Evolutionary conservation across 78 protist genomes (phyloP).

Genomic region (Speleostelium caveatum): DNA sequence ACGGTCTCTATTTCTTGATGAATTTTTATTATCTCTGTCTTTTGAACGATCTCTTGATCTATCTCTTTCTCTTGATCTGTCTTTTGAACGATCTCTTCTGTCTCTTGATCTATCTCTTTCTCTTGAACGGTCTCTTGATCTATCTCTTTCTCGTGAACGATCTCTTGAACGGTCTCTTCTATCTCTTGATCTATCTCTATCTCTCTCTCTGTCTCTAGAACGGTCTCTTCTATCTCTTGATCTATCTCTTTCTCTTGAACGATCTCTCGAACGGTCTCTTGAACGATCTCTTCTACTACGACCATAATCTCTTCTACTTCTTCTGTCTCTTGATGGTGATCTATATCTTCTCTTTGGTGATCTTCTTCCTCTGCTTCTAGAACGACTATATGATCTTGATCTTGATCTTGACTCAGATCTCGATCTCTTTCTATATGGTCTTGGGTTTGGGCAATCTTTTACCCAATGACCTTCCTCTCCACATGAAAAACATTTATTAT

Average conservation of each 20-base stretch:
- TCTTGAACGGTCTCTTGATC: not conserved
- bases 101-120: slow-evolving; percentile 4
- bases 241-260: slow-evolving; percentile 30
- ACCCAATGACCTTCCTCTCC: slow-evolving; percentile 66
- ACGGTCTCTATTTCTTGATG: slow-evolving; percentile 42
- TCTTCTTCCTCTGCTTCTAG: not conserved
- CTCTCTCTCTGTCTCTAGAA: slow-evolving; percentile 4
- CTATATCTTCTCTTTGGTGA: slow-evolving; percentile 33
- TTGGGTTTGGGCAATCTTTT: slow-evolving; percentile 61
- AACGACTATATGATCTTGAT: slow-evolving; percentile 29
- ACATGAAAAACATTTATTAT: slow-evolving; percentile 72
- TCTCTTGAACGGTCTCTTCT: slow-evolving; percentile 40
- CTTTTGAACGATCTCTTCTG: slow-evolving; percentile 24
- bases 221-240: slow-evolving; percentile 13
- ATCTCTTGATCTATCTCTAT: not conserved
- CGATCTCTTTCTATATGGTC: slow-evolving; percentile 14
- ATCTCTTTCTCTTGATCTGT: slow-evolving; percentile 22
- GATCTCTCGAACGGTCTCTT: no score
- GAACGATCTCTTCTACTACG: slow-evolving; percentile 9
- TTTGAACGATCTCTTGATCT: slow-evolving; percentile 28
- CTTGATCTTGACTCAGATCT: slow-evolving; percentile 31
- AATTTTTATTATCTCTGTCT: not conserved
- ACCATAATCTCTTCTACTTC: not conserved
- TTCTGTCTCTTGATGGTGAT: slow-evolving; percentile 6
- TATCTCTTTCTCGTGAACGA: slow-evolving; percentile 43